A percentile compares a stretch with the other conserved stretches of the same genome.
These are phyloP conservation scores for Sporothrix euskadiensis DNA, from an alignment of 2,329 filamentous ascomycete genomes.

Conservation along the genomic window DNA sequence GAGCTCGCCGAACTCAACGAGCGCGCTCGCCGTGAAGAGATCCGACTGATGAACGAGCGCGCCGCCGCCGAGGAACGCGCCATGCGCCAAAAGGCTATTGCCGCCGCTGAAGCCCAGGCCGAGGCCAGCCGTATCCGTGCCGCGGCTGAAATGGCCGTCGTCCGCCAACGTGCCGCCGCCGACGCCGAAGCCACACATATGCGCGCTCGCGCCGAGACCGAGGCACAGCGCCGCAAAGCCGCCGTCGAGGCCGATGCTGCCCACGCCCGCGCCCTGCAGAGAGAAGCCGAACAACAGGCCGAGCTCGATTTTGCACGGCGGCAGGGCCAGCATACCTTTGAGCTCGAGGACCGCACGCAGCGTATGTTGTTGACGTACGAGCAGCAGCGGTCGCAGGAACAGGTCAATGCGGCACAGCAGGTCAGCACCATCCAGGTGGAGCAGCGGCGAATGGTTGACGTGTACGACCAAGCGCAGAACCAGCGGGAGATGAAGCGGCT, in stretches of 20 bases:
- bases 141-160: not conserved
- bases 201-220: conserved; percentile 12
- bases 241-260: conserved; percentile 19
- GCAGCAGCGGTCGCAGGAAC: conserved; percentile 47
- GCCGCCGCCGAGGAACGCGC: conserved; percentile 51
- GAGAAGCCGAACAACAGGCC: conserved; percentile 47
- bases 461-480: conserved; percentile 50
- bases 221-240: not conserved
- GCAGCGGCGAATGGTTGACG: conserved; percentile 55
- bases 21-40: conserved; percentile 51
- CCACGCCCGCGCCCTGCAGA: conserved; percentile 19
- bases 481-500: conserved; percentile 48
- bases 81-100: conserved; percentile 43
- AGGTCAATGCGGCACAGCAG: conserved; percentile 51
- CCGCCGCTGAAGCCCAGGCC: conserved; percentile 45
- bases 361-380: conserved; percentile 53
- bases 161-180: conserved; percentile 17
- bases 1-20: conserved; percentile 52
- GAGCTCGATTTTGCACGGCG: conserved; percentile 47
- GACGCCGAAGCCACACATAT: conserved; percentile 17
- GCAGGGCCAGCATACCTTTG: conserved; percentile 50
- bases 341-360: conserved; percentile 48
- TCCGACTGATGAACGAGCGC: conserved; percentile 47
- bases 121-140: conserved; percentile 5
- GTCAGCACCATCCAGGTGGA: conserved; percentile 51